phyloP scores from a whole-genome alignment of 495 filamentous ascomycete species.

The Astrocystis sublimbata region DNA sequence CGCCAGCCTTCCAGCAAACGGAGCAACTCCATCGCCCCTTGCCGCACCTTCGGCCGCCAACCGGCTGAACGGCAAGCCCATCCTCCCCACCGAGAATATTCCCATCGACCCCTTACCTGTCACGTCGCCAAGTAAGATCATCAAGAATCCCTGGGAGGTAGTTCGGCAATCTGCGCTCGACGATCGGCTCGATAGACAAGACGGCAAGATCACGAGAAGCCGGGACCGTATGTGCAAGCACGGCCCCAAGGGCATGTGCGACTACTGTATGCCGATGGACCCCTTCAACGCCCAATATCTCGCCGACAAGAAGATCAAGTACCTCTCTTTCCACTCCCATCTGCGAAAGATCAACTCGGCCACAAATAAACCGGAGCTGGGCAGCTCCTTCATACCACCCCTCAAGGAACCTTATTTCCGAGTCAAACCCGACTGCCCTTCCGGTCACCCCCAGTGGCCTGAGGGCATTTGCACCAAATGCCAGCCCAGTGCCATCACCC shows the following conservation, averaged over 20 bases:
- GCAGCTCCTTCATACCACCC: slow-evolving; percentile 92
- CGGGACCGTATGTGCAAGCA: slow-evolving; percentile 94
- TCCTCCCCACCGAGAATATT: slow-evolving; percentile 66
- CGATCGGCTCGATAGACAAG: slow-evolving; percentile 78
- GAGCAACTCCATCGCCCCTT: slow-evolving; percentile 39
- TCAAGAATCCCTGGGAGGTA: slow-evolving; percentile 91
- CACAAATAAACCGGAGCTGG: slow-evolving; percentile 92
- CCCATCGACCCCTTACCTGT: slow-evolving; percentile 61
- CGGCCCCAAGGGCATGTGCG: slow-evolving; percentile 96
- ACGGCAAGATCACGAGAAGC: slow-evolving; percentile 86
- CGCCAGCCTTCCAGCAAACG: slow-evolving; percentile 33
- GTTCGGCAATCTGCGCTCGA: slow-evolving; percentile 86
- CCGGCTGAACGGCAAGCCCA: slow-evolving; percentile 75
- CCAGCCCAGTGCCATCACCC: slow-evolving; percentile 93
- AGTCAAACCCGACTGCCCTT: slow-evolving; percentile 84
- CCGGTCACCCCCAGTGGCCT: slow-evolving; percentile 89
- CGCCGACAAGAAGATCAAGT: slow-evolving; percentile 95
- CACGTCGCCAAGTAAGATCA: slow-evolving; percentile 58
- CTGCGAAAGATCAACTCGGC: slow-evolving; percentile 91
- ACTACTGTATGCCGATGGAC: slow-evolving; percentile 98
- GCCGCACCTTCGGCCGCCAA: slow-evolving; percentile 50
- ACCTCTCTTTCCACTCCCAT: slow-evolving; percentile 93
- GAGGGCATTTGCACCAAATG: slow-evolving; percentile 99
- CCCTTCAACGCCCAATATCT: slow-evolving; percentile 88
- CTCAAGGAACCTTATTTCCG: slow-evolving; percentile 92